Percentiles rank a stretch among this genome's conserved stretches.
These are phyloP conservation scores for Phlebopus sp. DNA, from an alignment of 1,284 basidiomycete genomes.

Conservation along the genomic window DNA sequence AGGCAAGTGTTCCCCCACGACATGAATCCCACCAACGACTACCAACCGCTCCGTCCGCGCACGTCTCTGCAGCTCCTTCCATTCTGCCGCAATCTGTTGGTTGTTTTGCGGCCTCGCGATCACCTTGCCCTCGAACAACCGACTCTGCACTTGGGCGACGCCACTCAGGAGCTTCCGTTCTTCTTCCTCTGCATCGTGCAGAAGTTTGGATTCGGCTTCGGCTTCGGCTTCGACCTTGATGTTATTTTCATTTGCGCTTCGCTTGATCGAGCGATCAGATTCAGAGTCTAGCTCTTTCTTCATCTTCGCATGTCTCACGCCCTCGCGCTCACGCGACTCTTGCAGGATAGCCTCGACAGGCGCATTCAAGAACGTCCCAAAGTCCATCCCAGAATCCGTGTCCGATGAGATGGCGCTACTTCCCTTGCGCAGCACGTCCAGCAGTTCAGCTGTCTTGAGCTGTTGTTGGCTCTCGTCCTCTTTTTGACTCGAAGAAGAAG, in stretches of 20 bases:
- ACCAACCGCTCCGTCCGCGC: slow-evolving; percentile 39
- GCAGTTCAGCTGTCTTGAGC: slow-evolving; percentile 45
- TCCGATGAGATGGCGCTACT: slow-evolving; percentile 49
- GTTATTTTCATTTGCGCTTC: slow-evolving; percentile 16
- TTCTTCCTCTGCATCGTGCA: slow-evolving; percentile 53
- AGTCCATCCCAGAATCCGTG: slow-evolving; percentile 37
- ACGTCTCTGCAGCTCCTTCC: slow-evolving; percentile 45
- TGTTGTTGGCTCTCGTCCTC: slow-evolving; percentile 23
- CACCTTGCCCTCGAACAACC: slow-evolving; percentile 56
- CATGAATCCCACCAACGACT: slow-evolving; percentile 45
- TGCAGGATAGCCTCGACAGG: slow-evolving; percentile 42
- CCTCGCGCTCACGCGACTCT: slow-evolving; percentile 40
- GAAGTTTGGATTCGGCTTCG: slow-evolving; percentile 30
- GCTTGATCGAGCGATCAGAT: slow-evolving; percentile 8
- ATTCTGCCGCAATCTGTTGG: slow-evolving; percentile 43
- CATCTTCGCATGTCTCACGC: slow-evolving; percentile 40
- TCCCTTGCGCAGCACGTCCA: slow-evolving; percentile 54
- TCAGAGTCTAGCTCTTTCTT: slow-evolving; percentile 35
- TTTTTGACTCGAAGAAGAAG: slow-evolving; percentile 18
- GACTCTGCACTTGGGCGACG: slow-evolving; percentile 53
- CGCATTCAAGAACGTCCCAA: slow-evolving; percentile 42
- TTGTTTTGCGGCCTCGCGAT: slow-evolving; percentile 37
- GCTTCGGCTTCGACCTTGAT: slow-evolving; percentile 15
- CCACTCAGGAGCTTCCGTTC: slow-evolving; percentile 51
- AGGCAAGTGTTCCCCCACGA: slow-evolving; percentile 36